phyloP scores from a whole-genome alignment of 2,329 filamentous ascomycete species.

The Fusarium sp. region DNA sequence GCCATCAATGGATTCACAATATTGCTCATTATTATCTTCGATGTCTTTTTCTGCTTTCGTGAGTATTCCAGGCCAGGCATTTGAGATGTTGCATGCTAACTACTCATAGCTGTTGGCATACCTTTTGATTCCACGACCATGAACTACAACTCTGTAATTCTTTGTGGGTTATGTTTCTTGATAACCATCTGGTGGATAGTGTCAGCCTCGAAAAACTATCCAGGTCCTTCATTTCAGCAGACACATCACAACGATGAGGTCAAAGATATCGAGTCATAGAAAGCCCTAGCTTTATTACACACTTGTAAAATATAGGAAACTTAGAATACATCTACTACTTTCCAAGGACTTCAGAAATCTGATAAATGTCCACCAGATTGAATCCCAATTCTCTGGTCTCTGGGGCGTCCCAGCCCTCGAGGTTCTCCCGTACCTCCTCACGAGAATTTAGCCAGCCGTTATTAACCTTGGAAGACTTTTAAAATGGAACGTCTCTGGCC shows the following conservation, averaged over 20 bases:
- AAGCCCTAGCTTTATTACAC: too few relatives aligned
- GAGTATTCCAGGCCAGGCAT: conserved; percentile 1
- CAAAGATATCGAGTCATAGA: neutral
- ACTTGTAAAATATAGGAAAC: too few relatives aligned
- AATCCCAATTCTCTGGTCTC: too few relatives aligned
- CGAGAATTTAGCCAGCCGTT: too few relatives aligned
- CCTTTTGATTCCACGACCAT: conserved; percentile 44
- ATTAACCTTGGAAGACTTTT: too few relatives aligned
- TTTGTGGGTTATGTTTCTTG: conserved; percentile 33
- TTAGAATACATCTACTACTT: too few relatives aligned
- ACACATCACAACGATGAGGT: neutral
- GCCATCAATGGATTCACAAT: conserved; percentile 38
- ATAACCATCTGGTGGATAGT: conserved; percentile 41
- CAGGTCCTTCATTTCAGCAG: conserved; percentile 35
- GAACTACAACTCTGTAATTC: conserved; percentile 48
- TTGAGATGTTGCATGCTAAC: conserved; percentile 1
- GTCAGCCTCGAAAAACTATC: conserved; percentile 41
- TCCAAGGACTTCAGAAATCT: too few relatives aligned
- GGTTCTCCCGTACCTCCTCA: too few relatives aligned
- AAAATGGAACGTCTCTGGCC: too few relatives aligned
- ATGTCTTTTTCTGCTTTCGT: conserved; percentile 48
- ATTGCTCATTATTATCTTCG: conserved; percentile 40
- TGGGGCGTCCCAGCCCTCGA: too few relatives aligned
- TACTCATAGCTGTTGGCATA: conserved; percentile 29
- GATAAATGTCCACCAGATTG: too few relatives aligned